Conservation (phyloP, 805 yeast species). For the Jamesozyma hellenica region DNA sequence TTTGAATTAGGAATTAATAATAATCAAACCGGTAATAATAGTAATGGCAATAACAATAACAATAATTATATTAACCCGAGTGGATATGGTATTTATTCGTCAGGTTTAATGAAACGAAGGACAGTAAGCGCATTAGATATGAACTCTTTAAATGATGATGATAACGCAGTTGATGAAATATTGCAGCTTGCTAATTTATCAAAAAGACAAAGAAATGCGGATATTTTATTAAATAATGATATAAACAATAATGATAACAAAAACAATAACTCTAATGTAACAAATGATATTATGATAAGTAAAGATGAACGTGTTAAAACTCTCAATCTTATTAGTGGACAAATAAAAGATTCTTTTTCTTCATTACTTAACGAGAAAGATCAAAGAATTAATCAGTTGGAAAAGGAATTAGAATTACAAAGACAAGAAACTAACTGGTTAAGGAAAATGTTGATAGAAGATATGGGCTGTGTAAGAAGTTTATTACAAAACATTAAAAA, state of each 20-base stretch:
- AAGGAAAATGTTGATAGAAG: slow-evolving; percentile 29
- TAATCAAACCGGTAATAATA: slow-evolving; percentile 1
- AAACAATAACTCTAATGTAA: not conserved
- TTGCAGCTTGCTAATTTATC: slow-evolving; percentile 18
- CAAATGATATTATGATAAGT: not conserved
- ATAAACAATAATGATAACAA: not conserved
- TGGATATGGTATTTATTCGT: not conserved
- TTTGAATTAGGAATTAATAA: slow-evolving; percentile 1
- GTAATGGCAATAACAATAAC: slow-evolving; percentile 1
- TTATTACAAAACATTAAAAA: slow-evolving; percentile 16
- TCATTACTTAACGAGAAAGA: slow-evolving; percentile 24
- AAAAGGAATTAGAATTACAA: slow-evolving; percentile 26
- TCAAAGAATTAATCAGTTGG: slow-evolving; percentile 22
- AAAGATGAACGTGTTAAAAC: not conserved
- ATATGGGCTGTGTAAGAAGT: slow-evolving; percentile 29
- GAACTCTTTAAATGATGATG: slow-evolving; percentile 23
- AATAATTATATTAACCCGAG: not conserved
- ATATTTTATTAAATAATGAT: not conserved
- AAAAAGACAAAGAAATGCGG: slow-evolving; percentile 10
- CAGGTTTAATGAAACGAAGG: slow-evolving; percentile 17
- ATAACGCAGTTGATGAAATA: slow-evolving; percentile 25
- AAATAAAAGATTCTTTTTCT: slow-evolving; percentile 21
- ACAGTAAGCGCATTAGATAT: slow-evolving; percentile 20
- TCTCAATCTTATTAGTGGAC: slow-evolving; percentile 11
- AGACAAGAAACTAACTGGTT: slow-evolving; percentile 29